These are phyloP conservation scores for Geotrichum carabidarum DNA, from an alignment of 1,139 yeast genomes.

Conservation along the genomic window DNA sequence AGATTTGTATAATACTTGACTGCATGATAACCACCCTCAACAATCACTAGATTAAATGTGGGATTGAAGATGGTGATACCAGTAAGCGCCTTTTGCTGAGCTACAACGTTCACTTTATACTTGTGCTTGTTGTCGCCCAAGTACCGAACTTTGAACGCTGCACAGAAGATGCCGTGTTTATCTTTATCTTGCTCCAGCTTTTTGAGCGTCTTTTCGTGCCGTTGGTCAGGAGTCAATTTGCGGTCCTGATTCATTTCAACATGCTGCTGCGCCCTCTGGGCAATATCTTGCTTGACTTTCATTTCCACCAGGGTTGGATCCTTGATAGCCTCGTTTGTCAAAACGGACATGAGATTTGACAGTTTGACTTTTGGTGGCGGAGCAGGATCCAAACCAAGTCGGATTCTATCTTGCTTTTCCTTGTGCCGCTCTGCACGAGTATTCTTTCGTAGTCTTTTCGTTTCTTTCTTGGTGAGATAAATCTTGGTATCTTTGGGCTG, in stretches of 20 bases:
- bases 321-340: slow-evolving; percentile 78
- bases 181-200: slow-evolving; percentile 49
- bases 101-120: slow-evolving; percentile 73
- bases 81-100: slow-evolving; percentile 59
- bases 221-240: slow-evolving; percentile 55
- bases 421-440: slow-evolving; percentile 60
- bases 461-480: slow-evolving; percentile 70
- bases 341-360: slow-evolving; percentile 75
- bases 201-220: slow-evolving; percentile 42
- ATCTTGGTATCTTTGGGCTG: slow-evolving; percentile 44
- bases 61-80: slow-evolving; percentile 52
- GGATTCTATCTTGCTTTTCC: slow-evolving; percentile 71
- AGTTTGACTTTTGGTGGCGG: slow-evolving; percentile 87
- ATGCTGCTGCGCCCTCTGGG: slow-evolving; percentile 58
- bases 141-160: slow-evolving; percentile 53
- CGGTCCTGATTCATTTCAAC: slow-evolving; percentile 57
- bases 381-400: slow-evolving; percentile 77
- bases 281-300: slow-evolving; percentile 64
- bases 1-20: slow-evolving; percentile 60
- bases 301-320: slow-evolving; percentile 88
- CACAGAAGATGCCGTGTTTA: slow-evolving; percentile 52
- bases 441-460: slow-evolving; percentile 67
- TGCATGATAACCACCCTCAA: slow-evolving; percentile 65
- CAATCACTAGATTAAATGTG: slow-evolving; percentile 56
- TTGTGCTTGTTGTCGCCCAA: slow-evolving; percentile 61